Percentiles rank a stretch among this genome's conserved stretches.
Evolutionary conservation across 2,329 filamentous ascomycete genomes (phyloP).

Genomic region (Fusarium austroafricanum): DNA sequence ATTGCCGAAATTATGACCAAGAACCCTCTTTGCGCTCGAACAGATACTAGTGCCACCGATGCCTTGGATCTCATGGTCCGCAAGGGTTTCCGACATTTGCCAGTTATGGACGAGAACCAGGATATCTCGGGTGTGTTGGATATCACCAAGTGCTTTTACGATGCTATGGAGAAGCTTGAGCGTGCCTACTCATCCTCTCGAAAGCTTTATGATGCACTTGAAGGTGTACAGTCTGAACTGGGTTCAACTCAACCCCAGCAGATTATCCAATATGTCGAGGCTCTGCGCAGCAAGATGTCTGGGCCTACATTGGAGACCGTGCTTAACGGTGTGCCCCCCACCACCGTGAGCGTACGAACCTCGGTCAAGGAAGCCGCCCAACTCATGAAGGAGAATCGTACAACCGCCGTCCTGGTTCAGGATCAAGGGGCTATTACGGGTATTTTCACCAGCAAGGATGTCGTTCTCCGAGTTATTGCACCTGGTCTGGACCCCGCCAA

Average conservation of each 20-base stretch:
- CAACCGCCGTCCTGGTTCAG: constrained; percentile 94
- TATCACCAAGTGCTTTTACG: constrained; percentile 99
- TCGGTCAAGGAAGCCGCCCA: constrained; percentile 95
- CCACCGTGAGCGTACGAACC: constrained; percentile 93
- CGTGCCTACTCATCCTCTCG: constrained; percentile 97
- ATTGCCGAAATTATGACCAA: constrained; percentile 99
- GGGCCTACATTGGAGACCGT: constrained; percentile 96
- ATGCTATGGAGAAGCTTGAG: constrained; percentile 99
- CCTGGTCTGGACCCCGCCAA: constrained; percentile 93
- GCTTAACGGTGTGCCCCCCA: constrained; percentile 89
- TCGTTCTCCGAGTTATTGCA: constrained; percentile 96
- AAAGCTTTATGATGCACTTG: constrained; percentile 95
- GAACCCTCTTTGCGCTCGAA: constrained; percentile 96
- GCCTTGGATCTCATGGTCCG: constrained; percentile 97
- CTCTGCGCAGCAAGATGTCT: constrained; percentile 95
- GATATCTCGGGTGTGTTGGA: constrained; percentile 98
- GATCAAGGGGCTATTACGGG: constrained; percentile 97
- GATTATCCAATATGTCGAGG: constrained; percentile 99
- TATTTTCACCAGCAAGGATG: constrained; percentile 99
- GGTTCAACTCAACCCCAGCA: constrained; percentile 97
- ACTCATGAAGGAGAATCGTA: constrained; percentile 99
- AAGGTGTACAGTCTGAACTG: constrained; percentile 97
- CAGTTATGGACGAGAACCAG: constrained; percentile 99
- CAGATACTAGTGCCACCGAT: constrained; percentile 97
- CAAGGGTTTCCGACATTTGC: constrained; percentile 96